phyloP scores from a whole-genome alignment of 768 basidiomycete species.

The Termitomyces sp. region DNA sequence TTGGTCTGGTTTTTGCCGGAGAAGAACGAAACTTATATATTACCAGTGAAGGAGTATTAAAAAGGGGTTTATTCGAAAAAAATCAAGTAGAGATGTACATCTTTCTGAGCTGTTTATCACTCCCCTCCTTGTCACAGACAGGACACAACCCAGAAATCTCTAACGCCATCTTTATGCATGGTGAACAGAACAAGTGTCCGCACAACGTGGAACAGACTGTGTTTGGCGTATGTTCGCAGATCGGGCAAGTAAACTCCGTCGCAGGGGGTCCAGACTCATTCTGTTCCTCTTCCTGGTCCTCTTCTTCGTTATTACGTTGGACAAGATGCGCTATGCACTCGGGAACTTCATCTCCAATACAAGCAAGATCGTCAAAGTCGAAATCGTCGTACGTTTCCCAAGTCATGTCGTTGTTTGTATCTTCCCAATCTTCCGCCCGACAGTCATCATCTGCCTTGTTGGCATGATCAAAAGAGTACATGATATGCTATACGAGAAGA shows the following conservation, averaged over 20 bases:
- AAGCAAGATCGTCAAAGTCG: conserved; percentile 3
- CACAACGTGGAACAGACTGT: conserved; percentile 10
- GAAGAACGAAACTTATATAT: too few species aligned
- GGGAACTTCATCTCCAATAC: background rate
- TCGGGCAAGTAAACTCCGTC: conserved; percentile 9
- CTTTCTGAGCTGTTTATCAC: conserved; percentile 10
- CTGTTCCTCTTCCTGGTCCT: conserved; percentile 6
- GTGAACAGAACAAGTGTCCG: conserved; percentile 13
- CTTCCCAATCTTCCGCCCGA: background rate
- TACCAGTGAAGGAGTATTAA: background rate
- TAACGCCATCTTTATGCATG: conserved; percentile 12
- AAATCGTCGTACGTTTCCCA: conserved; percentile 4
- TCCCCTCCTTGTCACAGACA: conserved; percentile 12
- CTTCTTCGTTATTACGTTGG: background rate
- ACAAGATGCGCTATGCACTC: conserved; percentile 7
- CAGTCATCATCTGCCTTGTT: background rate
- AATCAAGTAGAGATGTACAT: conserved; percentile 14
- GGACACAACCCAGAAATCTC: conserved; percentile 11
- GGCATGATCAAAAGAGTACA: conserved; percentile 2
- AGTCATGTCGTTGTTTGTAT: background rate
- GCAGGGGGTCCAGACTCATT: conserved; percentile 1
- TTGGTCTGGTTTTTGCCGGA: too few species aligned
- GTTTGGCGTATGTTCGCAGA: conserved; percentile 4
- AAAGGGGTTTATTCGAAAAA: background rate
- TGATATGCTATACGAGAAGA: background rate